Evolutionary conservation across 495 filamentous ascomycete species (phyloP), one percentile per base, ranked within the genome.

Genomic region (Xylaria curta): DNA sequence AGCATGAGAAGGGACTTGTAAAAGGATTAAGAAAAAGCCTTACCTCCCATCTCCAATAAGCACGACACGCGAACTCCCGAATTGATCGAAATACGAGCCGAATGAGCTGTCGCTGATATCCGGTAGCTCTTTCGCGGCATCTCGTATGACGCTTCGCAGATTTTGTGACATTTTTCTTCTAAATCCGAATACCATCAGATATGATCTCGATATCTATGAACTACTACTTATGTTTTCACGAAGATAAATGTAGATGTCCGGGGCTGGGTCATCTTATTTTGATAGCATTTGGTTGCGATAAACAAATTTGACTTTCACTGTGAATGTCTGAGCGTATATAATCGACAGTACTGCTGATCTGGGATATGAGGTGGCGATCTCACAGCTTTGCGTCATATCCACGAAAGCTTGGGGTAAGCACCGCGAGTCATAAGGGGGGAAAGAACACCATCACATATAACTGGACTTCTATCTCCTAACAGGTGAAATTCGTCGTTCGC

Each of bases 301-400:
- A 56, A 31, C 15, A 56, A 51, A 51, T 21, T 28, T 56, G 24
- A 2, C 0, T 1, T 17, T 31, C 13, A 28, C 13, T 31, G 17
- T 54, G 24, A 17, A 56, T 1, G 9, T 17, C 26, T 15, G 13
- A 12, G 6, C 6, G 53, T 56, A 56, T 0, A 13, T 54, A 28
- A 54, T 54, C 8, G 53, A n/a, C 26, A 56, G 12, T 31, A 56
- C 53, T 17, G 24, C 51, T 26, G 26, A 54, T 26, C 53, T 26
- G 17, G 13, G 24, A 28, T 49, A 49, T 17, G 53, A 54, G 9
- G 51, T 54, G 24, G 21, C 24, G 21, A 54, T 54, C 24, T 31
- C 13, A 56, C 26, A 17, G 7, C 26, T 56, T 56, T 31, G 53
- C 53, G 58, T 60, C 58, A 60, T 60, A 60, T 60, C 58, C 33